Base-by-base conservation (phyloP, 1,284 basidiomycete genomes). In the Gymnopus androsaceus region DNA sequence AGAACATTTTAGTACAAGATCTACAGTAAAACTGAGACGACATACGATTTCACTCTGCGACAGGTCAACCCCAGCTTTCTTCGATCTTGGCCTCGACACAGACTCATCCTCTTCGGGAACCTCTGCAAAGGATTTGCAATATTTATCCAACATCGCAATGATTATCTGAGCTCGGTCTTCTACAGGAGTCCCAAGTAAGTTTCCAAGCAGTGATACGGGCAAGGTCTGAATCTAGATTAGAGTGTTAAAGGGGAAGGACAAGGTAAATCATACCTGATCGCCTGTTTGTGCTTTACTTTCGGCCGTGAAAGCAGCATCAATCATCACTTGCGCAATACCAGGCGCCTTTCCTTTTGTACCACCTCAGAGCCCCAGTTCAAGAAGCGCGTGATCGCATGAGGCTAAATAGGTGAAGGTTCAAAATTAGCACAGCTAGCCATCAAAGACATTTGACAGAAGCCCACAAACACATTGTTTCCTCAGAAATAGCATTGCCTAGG, bases 311-410 rank as follows among this genome's bases (percentile, higher is more conserved):
- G 80, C 80, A 45, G 80, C 68, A 23, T 78, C 75, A 17, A 92
- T 63, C 12, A 92, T 66, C 4, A 79, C 60, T 6, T 77, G 70
- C 58, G 83, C 87, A 2, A 88, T 3, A 81, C 66, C 61, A 84
- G 76, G 81, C 41, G 84, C 81, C 41, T 84, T 80, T 15, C 76
- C 63, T 19, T 69, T 72, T 25, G 92, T 72, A 49, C 69, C 68
- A 1, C 63, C 61, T 60, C 85, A 88, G 15, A 92, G 66, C 3
- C 79, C 81, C 33, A 72, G 0, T 72, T 65, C 8, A 87, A 66
- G 0, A 75, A n/a, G 65, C 57, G 45, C 80, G 77, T 3, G 33
- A 11, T 42, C 41, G 2, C 45, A 28, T 4, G 51, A n/a, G 7
- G 23, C 31, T 12, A 53, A 23, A 15, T 21, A 28, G 45, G 34